These are phyloP conservation scores for Ustilago shanxiensis DNA, from an alignment of 1,284 basidiomycete species.

Conservation along the genomic window DNA sequence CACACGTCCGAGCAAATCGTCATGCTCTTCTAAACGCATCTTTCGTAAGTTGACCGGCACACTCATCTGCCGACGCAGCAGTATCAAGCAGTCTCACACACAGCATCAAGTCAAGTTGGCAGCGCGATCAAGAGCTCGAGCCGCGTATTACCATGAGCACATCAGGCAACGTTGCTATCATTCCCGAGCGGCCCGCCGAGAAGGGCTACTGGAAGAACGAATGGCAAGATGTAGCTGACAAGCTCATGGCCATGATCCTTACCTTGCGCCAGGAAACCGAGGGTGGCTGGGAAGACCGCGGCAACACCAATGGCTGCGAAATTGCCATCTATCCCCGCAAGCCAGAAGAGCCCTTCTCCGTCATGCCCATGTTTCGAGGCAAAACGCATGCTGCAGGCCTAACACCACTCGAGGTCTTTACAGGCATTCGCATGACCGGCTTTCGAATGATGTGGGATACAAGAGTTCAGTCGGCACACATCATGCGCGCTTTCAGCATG, in stretches of 20 bases:
- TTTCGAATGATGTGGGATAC: slow-evolving; percentile 60
- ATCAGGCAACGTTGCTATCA: slow-evolving; percentile 33
- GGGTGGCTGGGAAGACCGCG: slow-evolving; percentile 40
- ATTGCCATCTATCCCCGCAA: slow-evolving; percentile 35
- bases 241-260: slow-evolving; percentile 42
- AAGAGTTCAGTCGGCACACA: slow-evolving; percentile 52
- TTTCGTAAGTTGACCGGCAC: background rate
- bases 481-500: slow-evolving; percentile 48
- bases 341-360: slow-evolving; percentile 36
- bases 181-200: slow-evolving; percentile 47
- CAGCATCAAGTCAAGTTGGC: background rate
- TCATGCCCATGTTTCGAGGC: slow-evolving; percentile 52
- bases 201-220: slow-evolving; percentile 49
- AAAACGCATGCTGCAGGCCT: slow-evolving; percentile 32
- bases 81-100: too few relatives aligned
- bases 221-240: slow-evolving; percentile 29
- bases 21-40: background rate
- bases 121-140: background rate
- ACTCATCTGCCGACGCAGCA: background rate
- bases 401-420: slow-evolving; percentile 55
- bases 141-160: slow-evolving; percentile 29
- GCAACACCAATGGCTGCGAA: slow-evolving; percentile 25
- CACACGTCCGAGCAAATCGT: background rate
- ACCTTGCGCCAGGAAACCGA: slow-evolving; percentile 42
- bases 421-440: slow-evolving; percentile 50